A percentile compares a stretch with the other conserved stretches of the same genome.
phyloP scores from a whole-genome alignment of 495 filamentous ascomycete genomes.

The Trichocladium uniseriatum region DNA sequence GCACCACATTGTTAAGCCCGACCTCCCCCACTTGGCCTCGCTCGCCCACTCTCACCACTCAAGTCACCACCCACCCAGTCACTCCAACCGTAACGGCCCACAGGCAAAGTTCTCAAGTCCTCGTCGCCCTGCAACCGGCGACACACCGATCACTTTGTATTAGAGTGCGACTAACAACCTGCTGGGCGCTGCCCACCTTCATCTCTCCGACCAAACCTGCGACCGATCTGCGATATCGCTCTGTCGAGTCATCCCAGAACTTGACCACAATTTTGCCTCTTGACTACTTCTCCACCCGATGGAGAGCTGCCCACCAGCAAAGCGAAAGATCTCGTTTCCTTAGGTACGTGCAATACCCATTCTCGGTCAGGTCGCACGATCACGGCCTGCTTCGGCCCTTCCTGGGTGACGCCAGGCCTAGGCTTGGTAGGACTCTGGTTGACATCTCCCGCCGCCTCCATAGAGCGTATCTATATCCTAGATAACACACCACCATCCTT shows the following conservation, averaged over 20 bases:
- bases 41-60: constrained; percentile 4
- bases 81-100: not conserved
- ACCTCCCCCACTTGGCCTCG: not conserved
- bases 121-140: not conserved
- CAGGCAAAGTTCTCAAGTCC: not conserved
- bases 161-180: not conserved
- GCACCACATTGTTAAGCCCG: constrained; percentile 7
- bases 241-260: not conserved
- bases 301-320: not conserved
- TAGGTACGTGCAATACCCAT: constrained; percentile 1
- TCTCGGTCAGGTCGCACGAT: not conserved
- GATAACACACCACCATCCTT: not conserved
- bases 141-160: not conserved
- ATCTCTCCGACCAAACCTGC: not conserved
- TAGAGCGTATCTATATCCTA: not conserved
- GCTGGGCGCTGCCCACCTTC: not conserved
- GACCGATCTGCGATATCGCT: not conserved
- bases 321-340: not conserved
- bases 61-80: not conserved
- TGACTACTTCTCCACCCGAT: not conserved
- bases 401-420: not conserved
- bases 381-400: not conserved
- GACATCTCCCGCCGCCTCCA: not conserved
- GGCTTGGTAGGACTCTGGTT: not conserved
- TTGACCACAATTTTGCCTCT: not conserved